phyloP scores from a whole-genome alignment of 2,329 filamentous ascomycete genomes.

The Colletotrichum sp. region DNA sequence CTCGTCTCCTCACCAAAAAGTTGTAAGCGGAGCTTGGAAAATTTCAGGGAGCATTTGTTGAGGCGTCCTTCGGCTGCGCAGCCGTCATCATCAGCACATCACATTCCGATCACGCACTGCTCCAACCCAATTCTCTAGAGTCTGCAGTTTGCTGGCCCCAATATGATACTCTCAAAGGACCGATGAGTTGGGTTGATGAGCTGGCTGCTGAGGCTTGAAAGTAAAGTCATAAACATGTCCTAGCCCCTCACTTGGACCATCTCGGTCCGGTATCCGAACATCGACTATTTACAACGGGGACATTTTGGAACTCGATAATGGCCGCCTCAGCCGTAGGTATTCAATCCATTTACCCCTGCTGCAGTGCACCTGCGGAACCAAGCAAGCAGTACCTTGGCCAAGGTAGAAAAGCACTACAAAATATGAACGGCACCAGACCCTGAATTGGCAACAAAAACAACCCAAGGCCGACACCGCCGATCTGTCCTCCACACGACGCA shows the following conservation, averaged over 20 bases:
- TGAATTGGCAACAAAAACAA: not conserved
- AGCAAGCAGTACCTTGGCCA: not conserved
- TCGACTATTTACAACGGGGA: not conserved
- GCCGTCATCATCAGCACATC: not conserved
- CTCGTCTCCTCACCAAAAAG: slow-evolving; percentile 13
- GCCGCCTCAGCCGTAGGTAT: not conserved
- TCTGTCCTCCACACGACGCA: not conserved
- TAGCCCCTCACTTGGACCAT: not conserved
- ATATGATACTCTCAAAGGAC: not conserved
- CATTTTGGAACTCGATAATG: not conserved
- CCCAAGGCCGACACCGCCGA: not conserved
- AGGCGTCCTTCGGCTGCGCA: not conserved
- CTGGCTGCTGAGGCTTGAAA: not conserved
- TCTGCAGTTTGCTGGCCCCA: not conserved
- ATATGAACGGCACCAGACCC: not conserved
- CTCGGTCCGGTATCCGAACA: not conserved
- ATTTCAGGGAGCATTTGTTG: slow-evolving; percentile 13
- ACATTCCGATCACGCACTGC: slow-evolving; percentile 1
- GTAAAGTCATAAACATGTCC: not conserved
- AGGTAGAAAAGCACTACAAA: not conserved
- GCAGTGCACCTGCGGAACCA: not conserved
- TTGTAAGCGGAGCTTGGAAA: slow-evolving; percentile 8
- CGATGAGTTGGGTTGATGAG: not conserved
- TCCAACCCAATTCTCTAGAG: not conserved
- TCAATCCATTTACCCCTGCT: not conserved